Evolutionary conservation across 2,329 filamentous ascomycete species (phyloP).

Genomic region (Ophiostoma pallidulum): DNA sequence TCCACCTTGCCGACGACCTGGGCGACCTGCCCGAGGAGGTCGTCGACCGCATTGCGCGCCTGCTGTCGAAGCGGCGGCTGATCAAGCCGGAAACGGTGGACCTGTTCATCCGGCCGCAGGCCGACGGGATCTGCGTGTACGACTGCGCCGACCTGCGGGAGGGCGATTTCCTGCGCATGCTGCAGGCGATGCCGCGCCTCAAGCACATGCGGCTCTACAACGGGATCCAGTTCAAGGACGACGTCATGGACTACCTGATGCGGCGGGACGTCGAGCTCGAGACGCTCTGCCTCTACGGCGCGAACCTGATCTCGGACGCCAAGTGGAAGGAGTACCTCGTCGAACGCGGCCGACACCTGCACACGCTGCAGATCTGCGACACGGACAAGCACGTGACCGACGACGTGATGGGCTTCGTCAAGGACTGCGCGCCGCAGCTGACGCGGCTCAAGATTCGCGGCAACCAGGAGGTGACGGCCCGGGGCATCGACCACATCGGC

Average conservation of each 20-base stretch:
- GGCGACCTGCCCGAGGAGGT: conserved; percentile 46
- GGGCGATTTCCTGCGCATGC: conserved; percentile 72
- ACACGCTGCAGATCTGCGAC: conserved; percentile 67
- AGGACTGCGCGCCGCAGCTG: conserved; percentile 56
- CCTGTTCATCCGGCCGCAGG: conserved; percentile 45
- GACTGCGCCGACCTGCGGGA: conserved; percentile 56
- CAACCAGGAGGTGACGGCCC: conserved; percentile 63
- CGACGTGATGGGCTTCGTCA: conserved; percentile 53
- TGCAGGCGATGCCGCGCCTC: conserved; percentile 62
- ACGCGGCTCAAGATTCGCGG: conserved; percentile 69
- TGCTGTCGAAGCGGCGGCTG: conserved; percentile 51
- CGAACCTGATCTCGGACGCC: conserved; percentile 70
- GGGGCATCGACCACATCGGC: conserved; percentile 56
- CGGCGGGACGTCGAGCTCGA: conserved; percentile 57
- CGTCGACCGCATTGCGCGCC: conserved; percentile 49
- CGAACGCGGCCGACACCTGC: conserved; percentile 54
- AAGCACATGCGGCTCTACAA: conserved; percentile 67
- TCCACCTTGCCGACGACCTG: conserved; percentile 52
- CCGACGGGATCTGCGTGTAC: conserved; percentile 45
- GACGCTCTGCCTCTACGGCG: conserved; percentile 68
- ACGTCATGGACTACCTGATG: conserved; percentile 70
- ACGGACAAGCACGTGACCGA: conserved; percentile 77
- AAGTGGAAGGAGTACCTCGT: conserved; percentile 65
- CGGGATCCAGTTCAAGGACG: conserved; percentile 85
- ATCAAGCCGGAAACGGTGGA: conserved; percentile 44